Evolutionary conservation across 2,329 filamentous ascomycete species (phyloP), one percentile per base, ranked within the genome.

Genomic region (Trichoderma arundinaceum): DNA sequence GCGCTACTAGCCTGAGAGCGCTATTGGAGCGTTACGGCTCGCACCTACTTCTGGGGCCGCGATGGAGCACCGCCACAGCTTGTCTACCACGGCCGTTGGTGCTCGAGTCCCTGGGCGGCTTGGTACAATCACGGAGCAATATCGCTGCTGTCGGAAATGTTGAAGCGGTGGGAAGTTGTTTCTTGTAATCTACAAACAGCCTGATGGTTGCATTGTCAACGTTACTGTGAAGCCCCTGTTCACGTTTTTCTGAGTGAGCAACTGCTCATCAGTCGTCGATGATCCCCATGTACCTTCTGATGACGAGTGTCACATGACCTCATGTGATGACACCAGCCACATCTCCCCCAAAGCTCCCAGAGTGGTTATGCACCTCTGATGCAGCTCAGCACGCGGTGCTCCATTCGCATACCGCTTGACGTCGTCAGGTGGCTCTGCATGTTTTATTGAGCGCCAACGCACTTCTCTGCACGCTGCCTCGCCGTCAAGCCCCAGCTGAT

Each of bases 241-340:
- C 15, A n/a, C 12, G 22, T 33, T 1, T 4, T 7, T 9, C 28
- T 32, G 10, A 15, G 32, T 15, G 48, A 33, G 48, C 22, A 51
- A 51, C 3, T 38, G n/a, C 46, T 10, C 19, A 10, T 15, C 9
- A 32, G 4, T 4, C 46, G 7, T 49, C 19, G 19, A 52, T 28
- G 13, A 32, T 8, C 46, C 12, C n/a, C 35, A 17, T 13, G 33
- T 9, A 10, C 35, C 17, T 13, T 19, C 43, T 35, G 43, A 67
- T 67, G 61, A 67, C 64, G 57, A 63, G 32, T 38, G 33, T 70
- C 68, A 72, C 69, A 65, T 67, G 66, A 71, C 57, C 68, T 74
- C 72, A 75, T 72, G 74, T 74, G 75, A 73, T 52, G 53, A 65
- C 70, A 75, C 74, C 69, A 60, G 75, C 74, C 75, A 74, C 72